Conservation (phyloP, 1,284 basidiomycete genomes). For the Athelia psychrophila region DNA sequence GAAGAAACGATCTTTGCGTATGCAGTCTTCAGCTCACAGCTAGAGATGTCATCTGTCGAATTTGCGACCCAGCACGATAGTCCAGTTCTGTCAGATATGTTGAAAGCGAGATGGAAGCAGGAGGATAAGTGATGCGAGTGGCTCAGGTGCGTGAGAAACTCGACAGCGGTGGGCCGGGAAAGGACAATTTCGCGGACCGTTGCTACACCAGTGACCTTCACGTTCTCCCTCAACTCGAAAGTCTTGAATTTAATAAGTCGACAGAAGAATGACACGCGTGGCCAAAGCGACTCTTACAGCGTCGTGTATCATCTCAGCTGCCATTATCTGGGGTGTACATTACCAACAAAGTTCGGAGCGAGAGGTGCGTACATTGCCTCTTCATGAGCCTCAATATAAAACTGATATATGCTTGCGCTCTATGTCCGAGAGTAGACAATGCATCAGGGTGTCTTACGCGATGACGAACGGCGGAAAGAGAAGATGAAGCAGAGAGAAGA, state of each 20-base stretch:
- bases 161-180: too few relatives aligned
- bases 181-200: too few relatives aligned
- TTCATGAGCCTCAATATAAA: neutral
- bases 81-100: neutral
- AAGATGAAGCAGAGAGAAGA: conserved; percentile 70
- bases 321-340: conserved; percentile 91
- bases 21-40: conserved; percentile 21
- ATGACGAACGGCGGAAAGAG: conserved; percentile 77
- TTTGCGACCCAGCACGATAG: neutral
- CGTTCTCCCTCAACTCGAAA: conserved; percentile 4
- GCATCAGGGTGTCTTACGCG: conserved; percentile 87
- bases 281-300: conserved; percentile 77
- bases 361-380: conserved; percentile 53
- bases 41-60: conserved; percentile 25
- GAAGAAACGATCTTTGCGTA: conserved; percentile 5
- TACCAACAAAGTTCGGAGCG: conserved; percentile 85
- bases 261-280: conserved; percentile 57
- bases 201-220: too few relatives aligned
- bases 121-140: neutral
- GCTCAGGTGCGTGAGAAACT: neutral
- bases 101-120: neutral
- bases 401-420: neutral
- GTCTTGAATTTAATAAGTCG: conserved; percentile 2
- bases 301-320: conserved; percentile 64
- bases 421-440: conserved; percentile 61